Evolutionary conservation across 2,329 filamentous ascomycete genomes (phyloP), one percentile per base, ranked within the genome.

Genomic region (Fusarium longipes): DNA sequence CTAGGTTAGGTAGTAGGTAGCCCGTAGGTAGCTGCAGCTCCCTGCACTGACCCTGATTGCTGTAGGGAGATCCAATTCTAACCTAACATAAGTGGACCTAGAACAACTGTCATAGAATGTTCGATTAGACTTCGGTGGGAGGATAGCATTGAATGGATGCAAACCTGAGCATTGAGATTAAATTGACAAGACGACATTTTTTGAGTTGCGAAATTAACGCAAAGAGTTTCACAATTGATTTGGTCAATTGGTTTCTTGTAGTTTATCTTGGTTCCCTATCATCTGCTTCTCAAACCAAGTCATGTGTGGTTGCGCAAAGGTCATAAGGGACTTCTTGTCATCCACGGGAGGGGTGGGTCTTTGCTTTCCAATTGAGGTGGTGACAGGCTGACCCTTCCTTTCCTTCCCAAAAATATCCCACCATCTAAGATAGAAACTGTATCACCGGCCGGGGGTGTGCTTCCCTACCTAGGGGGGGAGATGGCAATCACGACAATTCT

Each of bases 361-460:
- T 20, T 48, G 44, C 24, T 40, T 18, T n/a, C 20, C 35, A 18
- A 36, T 60, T 32, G 47, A 40, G 51, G 39, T 40, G 36, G 55
- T 53, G 58, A 56, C 61, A 63, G 58, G 61, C 62, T 71, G 65
- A 67, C 65, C 59, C 38, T 39, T 39, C 36, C 53, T 71, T 54
- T 48, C 69, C 66, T 70, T 54, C 52, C 70, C 61, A 72, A 71
- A 40, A 70, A 73, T 71, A 72, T 68, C 70, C 58, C 53, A 67
- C 49, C 38, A 48, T 67, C 49, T n/a, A n/a, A n/a, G n/a, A n/a
- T 59, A n/a, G 58, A 62, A 55, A 51, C 63, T 58, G 53, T 63
- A 44, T 40, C 60, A 63, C 43, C 39, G 29, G n/a, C n/a, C n/a
- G n/a, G n/a, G n/a, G n/a, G n/a, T n/a, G n/a, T n/a, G n/a, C n/a